These are phyloP conservation scores for Phialophora tarda DNA, from an alignment of 2,329 filamentous ascomycete species.

Conservation along the genomic window DNA sequence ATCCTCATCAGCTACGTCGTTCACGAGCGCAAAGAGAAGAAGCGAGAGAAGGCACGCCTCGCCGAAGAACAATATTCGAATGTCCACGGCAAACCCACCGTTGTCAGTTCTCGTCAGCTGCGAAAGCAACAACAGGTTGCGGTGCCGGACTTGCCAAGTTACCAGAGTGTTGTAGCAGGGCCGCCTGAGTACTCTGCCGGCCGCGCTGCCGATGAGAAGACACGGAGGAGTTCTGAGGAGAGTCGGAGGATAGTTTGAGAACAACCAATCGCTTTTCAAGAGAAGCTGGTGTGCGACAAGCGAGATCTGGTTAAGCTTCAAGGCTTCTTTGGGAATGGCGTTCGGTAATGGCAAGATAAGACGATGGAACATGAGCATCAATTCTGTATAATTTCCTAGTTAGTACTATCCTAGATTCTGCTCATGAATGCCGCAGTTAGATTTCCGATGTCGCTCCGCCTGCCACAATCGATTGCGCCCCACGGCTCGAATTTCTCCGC, in stretches of 20 bases:
- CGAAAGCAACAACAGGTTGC: not conserved
- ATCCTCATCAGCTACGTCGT: constrained; percentile 20
- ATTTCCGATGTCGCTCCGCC: not conserved
- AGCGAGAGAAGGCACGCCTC: constrained; percentile 27
- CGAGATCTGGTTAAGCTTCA: not conserved
- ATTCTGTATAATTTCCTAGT: not conserved
- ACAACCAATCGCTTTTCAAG: not conserved
- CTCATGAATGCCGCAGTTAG: too few relatives aligned
- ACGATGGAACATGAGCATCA: not conserved
- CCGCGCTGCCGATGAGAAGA: not conserved
- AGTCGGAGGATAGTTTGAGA: constrained; percentile 7
- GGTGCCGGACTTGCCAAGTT: not conserved
- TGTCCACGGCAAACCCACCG: constrained; percentile 3
- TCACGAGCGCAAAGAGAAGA: constrained; percentile 24
- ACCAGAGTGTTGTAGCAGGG: not conserved
- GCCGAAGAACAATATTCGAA: constrained; percentile 26
- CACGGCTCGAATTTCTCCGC: constrained; percentile 6
- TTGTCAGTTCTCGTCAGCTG: constrained; percentile 5
- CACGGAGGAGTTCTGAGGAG: constrained; percentile 14
- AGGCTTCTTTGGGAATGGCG: not conserved
- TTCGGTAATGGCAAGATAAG: not conserved
- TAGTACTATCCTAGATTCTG: not conserved
- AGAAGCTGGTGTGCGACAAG: not conserved
- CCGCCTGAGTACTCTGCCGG: not conserved
- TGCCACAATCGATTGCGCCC: not conserved